Evolutionary conservation across 108 stramenopile species (phyloP), one percentile per base, ranked within the genome.

Genomic region (Cyclotella cryptica): DNA sequence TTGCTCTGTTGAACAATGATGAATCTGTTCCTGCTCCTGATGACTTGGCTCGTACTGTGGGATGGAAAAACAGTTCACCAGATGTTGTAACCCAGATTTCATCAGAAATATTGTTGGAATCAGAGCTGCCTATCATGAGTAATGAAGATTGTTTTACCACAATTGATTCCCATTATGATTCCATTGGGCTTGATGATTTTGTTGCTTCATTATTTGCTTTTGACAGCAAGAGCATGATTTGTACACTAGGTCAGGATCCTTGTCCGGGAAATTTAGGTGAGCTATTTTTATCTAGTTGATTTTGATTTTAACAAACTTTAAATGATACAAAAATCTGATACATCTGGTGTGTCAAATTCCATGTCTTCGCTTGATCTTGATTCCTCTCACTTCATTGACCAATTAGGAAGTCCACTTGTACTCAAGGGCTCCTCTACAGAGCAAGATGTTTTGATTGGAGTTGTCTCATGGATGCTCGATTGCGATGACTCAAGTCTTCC

Each of bases 381-480:
- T n/a, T n/a, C n/a, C n/a, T n/a, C n/a, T n/a, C n/a, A n/a, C n/a
- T n/a, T n/a, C n/a, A n/a, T n/a, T n/a, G n/a, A n/a, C n/a, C n/a
- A n/a, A n/a, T n/a, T n/a, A 51, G 49, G 49, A 7, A 66, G 49
- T 19, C 74, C 74, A 42, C 47, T 75, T 8, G 21, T 63, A 21
- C 47, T 71, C 13, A 42, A 13, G 14, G 86, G 82, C 0, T 18
- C 39, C 15, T 65, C 43, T 41, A 6, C 64, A 1, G 75, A 26
- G 0, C 55, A 77, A 42, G 85, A 86, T 69, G 60, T 84, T 10
- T 69, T 72, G 35, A 52, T 87, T 6, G 81, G 81, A 17, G 29
- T 86, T 18, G 71, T 66, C 2, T 72, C 30, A 28, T 66, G 64
- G 74, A 47, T 35, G 3, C 54, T 52, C 5, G 78, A 44, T 8